These are phyloP conservation scores for Graphium sp. DNA, from an alignment of 2,329 filamentous ascomycete species.

Conservation along the genomic window DNA sequence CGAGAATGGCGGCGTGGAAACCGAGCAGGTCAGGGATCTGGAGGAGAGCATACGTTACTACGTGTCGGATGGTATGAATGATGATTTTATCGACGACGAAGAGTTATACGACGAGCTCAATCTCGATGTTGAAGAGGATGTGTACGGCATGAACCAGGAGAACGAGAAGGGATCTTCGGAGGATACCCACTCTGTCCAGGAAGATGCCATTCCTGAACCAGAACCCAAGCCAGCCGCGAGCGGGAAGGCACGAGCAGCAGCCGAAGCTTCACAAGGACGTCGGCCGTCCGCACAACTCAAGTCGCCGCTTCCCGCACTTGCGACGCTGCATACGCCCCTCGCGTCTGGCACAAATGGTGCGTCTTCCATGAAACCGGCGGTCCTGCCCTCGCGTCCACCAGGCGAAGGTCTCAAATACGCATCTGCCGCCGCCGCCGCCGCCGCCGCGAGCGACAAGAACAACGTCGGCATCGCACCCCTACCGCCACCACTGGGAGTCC, in stretches of 20 bases:
- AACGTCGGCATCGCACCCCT: conserved; percentile 86
- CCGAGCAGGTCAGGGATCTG: conserved; percentile 71
- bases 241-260: conserved; percentile 19
- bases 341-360: conserved; percentile 40
- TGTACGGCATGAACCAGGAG: conserved; percentile 65
- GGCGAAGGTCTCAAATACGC: conserved; percentile 93
- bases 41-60: conserved; percentile 94
- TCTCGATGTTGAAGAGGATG: conserved; percentile 80
- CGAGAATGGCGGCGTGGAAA: conserved; percentile 83
- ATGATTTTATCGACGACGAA: conserved; percentile 89
- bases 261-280: conserved; percentile 37
- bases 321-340: conserved; percentile 67
- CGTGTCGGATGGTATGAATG: conserved; percentile 72
- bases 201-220: conserved; percentile 49
- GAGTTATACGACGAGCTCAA: conserved; percentile 89
- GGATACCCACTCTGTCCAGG: conserved; percentile 81
- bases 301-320: conserved; percentile 81
- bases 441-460: conserved; percentile 72
- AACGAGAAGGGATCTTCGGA: conserved; percentile 87
- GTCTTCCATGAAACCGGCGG: conserved; percentile 74
- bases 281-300: conserved; percentile 82
- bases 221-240: conserved; percentile 17
- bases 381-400: conserved; percentile 65
- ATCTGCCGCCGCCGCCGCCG: conserved; percentile 85
- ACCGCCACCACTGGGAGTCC: conserved; percentile 65